Evolutionary conservation across 768 basidiomycete genomes (phyloP), one percentile per base, ranked within the genome.

Genomic region (Russula sp.): DNA sequence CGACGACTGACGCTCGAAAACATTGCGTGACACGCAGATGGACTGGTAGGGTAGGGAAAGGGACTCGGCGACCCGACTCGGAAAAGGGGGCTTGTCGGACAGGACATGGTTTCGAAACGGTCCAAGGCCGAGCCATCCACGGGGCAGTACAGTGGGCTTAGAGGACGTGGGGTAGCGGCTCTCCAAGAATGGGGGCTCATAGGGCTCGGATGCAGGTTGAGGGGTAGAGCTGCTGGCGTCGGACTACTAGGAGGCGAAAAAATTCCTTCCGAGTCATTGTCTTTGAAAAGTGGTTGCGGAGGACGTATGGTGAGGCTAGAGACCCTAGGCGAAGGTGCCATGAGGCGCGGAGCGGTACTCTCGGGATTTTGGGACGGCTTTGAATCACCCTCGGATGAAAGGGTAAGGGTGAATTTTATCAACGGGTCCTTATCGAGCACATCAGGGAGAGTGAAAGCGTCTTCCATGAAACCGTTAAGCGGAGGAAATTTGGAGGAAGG

Each of bases 41-140:
- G 58, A 31, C 58, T 51, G 34, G 58, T 16, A 16, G 58, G 59
- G 13, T 16, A 27, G 5, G 57, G 47, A 27, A 20, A n/a, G 18
- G 63, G 37, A 18, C 37, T 50, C 47, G 63, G 50, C 27, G 53
- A 14, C 53, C 45, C 4, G 6, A 20, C 9, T 47, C 47, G 39
- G 18, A 55, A 47, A 50, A 59, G 22, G 6, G 63, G 63, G 53
- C 57, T 64, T n/a, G 63, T 64, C n/a, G 63, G 58, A 52, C 58
- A 55, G 31, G 63, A 64, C 63, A 56, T 50, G 10, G 63, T 22
- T 32, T 27, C 18, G n/a, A 47, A 58, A 47, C 45, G n/a, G 13
- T 34, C 11, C 14, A 47, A 45, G 49, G 52, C 10, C 13, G 20
- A 34, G 52, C 20, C 22, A 54, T 54, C 39, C 37, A 27, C 54